Evolutionary conservation across 1,284 basidiomycete genomes (phyloP), one percentile per base, ranked within the genome.

Genomic region (Pseudozyma thailandica): DNA sequence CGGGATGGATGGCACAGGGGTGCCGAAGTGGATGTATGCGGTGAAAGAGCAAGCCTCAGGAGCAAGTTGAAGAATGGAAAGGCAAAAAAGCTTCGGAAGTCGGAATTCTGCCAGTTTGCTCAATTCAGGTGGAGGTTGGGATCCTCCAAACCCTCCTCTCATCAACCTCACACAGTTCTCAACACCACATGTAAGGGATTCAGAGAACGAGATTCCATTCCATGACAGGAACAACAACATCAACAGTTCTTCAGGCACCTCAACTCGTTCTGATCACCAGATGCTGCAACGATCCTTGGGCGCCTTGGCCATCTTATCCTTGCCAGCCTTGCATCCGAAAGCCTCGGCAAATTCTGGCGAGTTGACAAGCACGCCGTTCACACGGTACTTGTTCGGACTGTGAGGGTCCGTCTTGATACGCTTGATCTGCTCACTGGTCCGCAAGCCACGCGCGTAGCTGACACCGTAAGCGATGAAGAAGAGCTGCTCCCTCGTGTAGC

Each of bases 391-490:
- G 30, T 75, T 79, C 8, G 80, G 79, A 33, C 78, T 78, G 72
- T 82, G 80, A 26, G 78, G 76, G 49, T 82, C 80, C 15, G 80
- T 82, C 16, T 72, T 50, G 15, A 80, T 61, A 3, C 80, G 63
- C 50, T 63, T 61, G n/a, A 81, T 51, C 46, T 71, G 69, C 56
- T 81, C 79, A 41, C 66, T 64, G 25, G 61, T 27, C 3, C 77
- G 53, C 25, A 78, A 71, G 49, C 79, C 80, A 41, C 78, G 66
- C 1, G 80, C 70, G 73, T 76, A 82, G 45, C 70, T 72, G 8
- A 77, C 50, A 31, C 69, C 78, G 45, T 77, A 80, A 18, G 80
- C 72, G 33, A 84, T 72, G 51, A 83, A 84, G 78, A 84, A 84
- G 30, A 84, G 71, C 69, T 84, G 83, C 61, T 84, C 82, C 10